Evolutionary conservation across 108 stramenopile genomes (phyloP).

Genomic region (Heterococcus sp.): DNA sequence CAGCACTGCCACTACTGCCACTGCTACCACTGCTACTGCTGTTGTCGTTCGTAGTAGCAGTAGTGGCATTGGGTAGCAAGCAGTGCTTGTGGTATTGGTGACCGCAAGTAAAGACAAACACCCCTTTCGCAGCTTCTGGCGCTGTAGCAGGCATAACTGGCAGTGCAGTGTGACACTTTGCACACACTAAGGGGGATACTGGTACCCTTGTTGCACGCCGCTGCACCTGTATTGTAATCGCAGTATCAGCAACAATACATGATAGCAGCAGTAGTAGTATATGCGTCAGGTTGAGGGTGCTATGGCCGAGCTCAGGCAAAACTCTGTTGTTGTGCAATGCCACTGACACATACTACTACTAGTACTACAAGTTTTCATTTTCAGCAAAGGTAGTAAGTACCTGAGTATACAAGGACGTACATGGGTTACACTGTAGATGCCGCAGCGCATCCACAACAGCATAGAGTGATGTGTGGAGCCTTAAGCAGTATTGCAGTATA

Average conservation of each 20-base stretch:
- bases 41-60: too few relatives aligned
- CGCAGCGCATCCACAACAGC: neutral
- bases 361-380: too few relatives aligned
- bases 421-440: neutral
- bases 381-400: too few relatives aligned
- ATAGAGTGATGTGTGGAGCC: neutral
- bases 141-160: neutral
- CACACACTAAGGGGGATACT: neutral
- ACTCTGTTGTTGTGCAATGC: too few relatives aligned
- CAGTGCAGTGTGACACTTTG: neutral
- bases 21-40: neutral
- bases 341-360: too few relatives aligned
- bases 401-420: too few relatives aligned
- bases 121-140: constrained; percentile 7
- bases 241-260: neutral
- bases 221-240: neutral
- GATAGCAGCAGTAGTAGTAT: neutral
- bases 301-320: too few relatives aligned
- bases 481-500: neutral
- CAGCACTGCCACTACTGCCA: neutral
- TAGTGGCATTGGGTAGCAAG: too few relatives aligned
- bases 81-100: constrained; percentile 31
- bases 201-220: neutral
- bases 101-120: constrained; percentile 25
- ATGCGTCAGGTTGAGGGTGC: too few relatives aligned